phyloP scores from a whole-genome alignment of 2,329 filamentous ascomycete genomes.

The Alternaria atra region DNA sequence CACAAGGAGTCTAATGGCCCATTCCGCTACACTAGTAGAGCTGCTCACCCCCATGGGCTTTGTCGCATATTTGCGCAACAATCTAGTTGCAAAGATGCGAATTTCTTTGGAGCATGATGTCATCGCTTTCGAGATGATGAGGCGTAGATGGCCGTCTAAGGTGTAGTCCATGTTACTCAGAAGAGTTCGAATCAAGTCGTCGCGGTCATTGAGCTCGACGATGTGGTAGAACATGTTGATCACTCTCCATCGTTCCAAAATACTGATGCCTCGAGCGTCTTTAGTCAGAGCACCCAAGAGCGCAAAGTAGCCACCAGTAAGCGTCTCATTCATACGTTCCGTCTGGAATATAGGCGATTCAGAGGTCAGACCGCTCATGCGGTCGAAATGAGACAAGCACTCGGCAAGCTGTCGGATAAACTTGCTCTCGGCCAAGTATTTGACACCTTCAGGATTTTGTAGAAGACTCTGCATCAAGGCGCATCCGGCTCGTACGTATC shows the following conservation, averaged over 20 bases:
- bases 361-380: constrained; percentile 77
- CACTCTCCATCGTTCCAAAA: constrained; percentile 96
- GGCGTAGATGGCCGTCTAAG: constrained; percentile 82
- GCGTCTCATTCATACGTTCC: constrained; percentile 82
- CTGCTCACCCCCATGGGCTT: constrained; percentile 58
- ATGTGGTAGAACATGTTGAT: constrained; percentile 99
- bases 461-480: constrained; percentile 86
- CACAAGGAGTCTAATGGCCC: constrained; percentile 97
- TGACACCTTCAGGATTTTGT: constrained; percentile 83
- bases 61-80: constrained; percentile 85
- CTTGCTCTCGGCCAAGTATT: constrained; percentile 90
- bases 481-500: constrained; percentile 90
- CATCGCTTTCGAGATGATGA: constrained; percentile 91
- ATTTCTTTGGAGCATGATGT: constrained; percentile 91
- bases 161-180: constrained; percentile 93
- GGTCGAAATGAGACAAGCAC: constrained; percentile 93
- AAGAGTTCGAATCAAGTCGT: constrained; percentile 88
- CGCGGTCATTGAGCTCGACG: constrained; percentile 86
- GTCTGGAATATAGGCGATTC: constrained; percentile 88
- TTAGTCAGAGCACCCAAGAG: constrained; percentile 88
- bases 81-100: constrained; percentile 86
- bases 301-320: constrained; percentile 92
- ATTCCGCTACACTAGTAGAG: constrained; percentile 76
- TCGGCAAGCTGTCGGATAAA: constrained; percentile 92
- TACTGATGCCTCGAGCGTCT: constrained; percentile 81